Conservation (phyloP, 148 eudicot species). For the Diospyros kaki region DNA sequence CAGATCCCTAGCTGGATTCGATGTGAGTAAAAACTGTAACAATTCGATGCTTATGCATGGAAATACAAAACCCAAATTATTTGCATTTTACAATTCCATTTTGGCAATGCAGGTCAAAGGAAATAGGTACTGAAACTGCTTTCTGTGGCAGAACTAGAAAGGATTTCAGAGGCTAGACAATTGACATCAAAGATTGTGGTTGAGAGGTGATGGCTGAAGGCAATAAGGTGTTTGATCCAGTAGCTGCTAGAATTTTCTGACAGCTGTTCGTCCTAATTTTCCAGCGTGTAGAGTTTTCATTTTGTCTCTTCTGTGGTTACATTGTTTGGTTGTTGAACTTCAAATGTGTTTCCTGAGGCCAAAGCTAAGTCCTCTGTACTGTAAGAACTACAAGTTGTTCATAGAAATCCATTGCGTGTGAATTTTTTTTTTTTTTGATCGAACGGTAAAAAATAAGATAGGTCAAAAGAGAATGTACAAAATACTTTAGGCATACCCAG, state of each 20-base stretch:
- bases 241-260: neutral
- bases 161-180: neutral
- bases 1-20: slow-evolving; percentile 78
- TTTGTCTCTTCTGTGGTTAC: neutral
- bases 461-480: too few species aligned
- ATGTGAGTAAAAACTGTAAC: slow-evolving; percentile 32
- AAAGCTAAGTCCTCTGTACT: neutral
- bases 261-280: neutral
- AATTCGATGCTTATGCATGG: neutral
- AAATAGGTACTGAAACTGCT: slow-evolving; percentile 19
- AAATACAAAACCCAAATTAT: neutral
- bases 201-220: neutral
- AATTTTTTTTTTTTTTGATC: too few species aligned
- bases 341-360: neutral
- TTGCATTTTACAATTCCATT: neutral
- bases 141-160: neutral
- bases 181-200: neutral
- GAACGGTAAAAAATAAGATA: too few species aligned
- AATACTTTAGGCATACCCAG: too few species aligned
- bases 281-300: slow-evolving; percentile 10
- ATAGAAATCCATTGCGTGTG: slow-evolving; percentile 8
- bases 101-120: slow-evolving; percentile 31
- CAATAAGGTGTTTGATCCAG: neutral
- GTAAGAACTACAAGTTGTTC: slow-evolving; percentile 13
- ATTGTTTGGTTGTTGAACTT: slow-evolving; percentile 4